Evolutionary conservation across 78 protist genomes (phyloP).

Genomic region (Blattamonas nauphoetae): DNA sequence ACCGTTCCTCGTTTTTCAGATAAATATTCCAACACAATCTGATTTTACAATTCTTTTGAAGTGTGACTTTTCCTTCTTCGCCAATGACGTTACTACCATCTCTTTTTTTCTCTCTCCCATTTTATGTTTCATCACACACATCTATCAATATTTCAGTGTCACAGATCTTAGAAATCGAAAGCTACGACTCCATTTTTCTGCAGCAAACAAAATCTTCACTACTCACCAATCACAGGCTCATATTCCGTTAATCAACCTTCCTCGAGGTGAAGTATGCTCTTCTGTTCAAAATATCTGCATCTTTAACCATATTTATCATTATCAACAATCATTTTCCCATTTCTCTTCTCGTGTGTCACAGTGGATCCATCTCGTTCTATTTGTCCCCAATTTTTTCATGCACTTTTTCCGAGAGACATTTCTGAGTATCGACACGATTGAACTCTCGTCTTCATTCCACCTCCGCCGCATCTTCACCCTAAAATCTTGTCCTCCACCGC

Average conservation of each 20-base stretch:
- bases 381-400: background rate
- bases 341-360: too few relatives aligned
- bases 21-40: background rate
- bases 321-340: background rate
- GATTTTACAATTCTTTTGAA: background rate
- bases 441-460: background rate
- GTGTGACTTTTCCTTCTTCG: background rate
- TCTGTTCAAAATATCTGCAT: too few relatives aligned
- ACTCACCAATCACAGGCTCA: background rate
- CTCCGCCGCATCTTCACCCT: background rate
- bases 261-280: background rate
- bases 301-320: background rate
- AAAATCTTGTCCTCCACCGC: background rate
- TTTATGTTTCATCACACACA: too few relatives aligned
- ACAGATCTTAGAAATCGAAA: background rate
- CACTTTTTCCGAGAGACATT: background rate
- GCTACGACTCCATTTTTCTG: background rate
- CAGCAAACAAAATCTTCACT: background rate
- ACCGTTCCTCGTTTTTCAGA: background rate
- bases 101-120: too few relatives aligned
- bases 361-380: background rate
- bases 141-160: background rate
- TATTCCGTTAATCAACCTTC: background rate
- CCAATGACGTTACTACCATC: background rate
- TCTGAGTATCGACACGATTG: background rate